Percentiles rank a stretch among this genome's conserved stretches.
phyloP scores from a whole-genome alignment of 1,139 yeast genomes.

The Yamadazyma oceani region DNA sequence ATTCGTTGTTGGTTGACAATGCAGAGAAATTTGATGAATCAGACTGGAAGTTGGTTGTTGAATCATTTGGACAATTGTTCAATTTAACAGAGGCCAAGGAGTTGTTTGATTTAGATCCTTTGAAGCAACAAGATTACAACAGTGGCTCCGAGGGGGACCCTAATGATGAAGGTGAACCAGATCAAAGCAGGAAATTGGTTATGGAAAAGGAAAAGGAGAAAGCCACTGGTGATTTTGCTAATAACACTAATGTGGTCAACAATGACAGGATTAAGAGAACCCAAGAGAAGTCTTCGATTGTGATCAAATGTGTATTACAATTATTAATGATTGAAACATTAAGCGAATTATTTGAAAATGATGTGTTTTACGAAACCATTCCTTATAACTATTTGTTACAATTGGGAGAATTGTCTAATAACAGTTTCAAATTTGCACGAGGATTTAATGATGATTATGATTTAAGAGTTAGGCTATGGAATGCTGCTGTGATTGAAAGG shows the following conservation, averaged over 20 bases:
- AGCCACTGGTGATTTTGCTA: conserved; percentile 12
- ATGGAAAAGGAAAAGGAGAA: conserved; percentile 6
- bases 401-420: conserved; percentile 58
- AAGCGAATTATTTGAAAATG: conserved; percentile 75
- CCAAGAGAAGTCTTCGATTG: conserved; percentile 73
- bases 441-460: conserved; percentile 88
- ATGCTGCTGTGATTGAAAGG: conserved; percentile 89
- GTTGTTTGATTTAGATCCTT: conserved; percentile 71
- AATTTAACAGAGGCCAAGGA: conserved; percentile 84
- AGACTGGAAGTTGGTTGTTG: conserved; percentile 77
- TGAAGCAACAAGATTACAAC: conserved; percentile 16
- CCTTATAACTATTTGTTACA: conserved; percentile 65
- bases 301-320: conserved; percentile 89
- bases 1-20: conserved; percentile 74
- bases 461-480: conserved; percentile 81
- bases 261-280: conserved; percentile 25
- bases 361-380: conserved; percentile 63
- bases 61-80: conserved; percentile 67
- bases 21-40: conserved; percentile 56
- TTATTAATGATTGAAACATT: conserved; percentile 83
- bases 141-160: conserved; percentile 6
- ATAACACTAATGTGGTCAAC: conserved; percentile 21
- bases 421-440: conserved; percentile 79
- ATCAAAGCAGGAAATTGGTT: not conserved
- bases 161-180: conserved; percentile 7